Percentiles rank a stretch among this genome's conserved stretches.
Evolutionary conservation across 345 rosid genomes (phyloP).

Genomic region (Gossypium anomalum): DNA sequence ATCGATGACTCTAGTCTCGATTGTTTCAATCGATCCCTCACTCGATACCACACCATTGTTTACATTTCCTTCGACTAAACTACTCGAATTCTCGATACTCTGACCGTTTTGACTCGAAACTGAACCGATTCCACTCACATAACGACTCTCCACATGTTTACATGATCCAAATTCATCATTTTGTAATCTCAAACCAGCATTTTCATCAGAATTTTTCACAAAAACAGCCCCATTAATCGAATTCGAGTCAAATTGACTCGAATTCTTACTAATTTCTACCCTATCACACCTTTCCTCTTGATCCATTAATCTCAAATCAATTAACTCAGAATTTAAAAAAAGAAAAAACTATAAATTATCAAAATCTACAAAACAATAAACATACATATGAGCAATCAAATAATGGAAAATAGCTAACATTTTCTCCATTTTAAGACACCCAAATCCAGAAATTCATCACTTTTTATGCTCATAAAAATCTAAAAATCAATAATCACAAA

Average conservation of each 20-base stretch:
- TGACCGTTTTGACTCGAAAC: background rate
- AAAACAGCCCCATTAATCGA: background rate
- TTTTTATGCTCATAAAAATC: background rate
- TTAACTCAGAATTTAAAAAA: background rate
- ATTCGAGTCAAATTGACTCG: constrained; percentile 17
- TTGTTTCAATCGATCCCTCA: constrained; percentile 17
- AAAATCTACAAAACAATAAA: constrained; percentile 8
- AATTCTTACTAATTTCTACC: constrained; percentile 17
- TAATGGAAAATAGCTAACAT: background rate
- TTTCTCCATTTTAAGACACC: background rate
- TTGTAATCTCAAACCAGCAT: constrained; percentile 13
- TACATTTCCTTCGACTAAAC: constrained; percentile 19
- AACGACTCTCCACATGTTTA: background rate
- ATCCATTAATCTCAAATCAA: constrained; percentile 33
- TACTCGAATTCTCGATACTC: constrained; percentile 22
- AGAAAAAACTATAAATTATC: background rate
- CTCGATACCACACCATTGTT: constrained; percentile 17
- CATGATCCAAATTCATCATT: constrained; percentile 15
- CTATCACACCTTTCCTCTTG: constrained; percentile 12
- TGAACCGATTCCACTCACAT: background rate
- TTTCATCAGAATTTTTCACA: constrained; percentile 17
- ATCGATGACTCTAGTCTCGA: constrained; percentile 7
- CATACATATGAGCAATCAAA: background rate
- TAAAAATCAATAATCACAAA: background rate
- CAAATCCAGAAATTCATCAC: constrained; percentile 13